Percentiles rank a stretch among this genome's conserved stretches.
Evolutionary conservation across 495 filamentous ascomycete species (phyloP).

Genomic region (Aspergillus olivimuriae): DNA sequence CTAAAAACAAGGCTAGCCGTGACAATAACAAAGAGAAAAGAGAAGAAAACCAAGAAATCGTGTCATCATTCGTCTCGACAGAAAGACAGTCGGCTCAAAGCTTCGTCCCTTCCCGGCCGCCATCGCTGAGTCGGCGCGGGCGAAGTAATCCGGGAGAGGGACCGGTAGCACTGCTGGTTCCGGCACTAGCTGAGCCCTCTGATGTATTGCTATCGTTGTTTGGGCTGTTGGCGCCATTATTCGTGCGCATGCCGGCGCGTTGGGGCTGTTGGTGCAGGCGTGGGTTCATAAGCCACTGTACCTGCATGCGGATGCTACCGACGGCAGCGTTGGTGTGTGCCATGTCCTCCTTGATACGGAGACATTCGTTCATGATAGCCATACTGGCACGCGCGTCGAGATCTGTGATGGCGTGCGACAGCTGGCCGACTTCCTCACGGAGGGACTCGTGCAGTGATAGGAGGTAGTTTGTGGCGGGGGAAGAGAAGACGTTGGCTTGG

Average conservation of each 20-base stretch:
- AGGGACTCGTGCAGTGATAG: conserved; percentile 64
- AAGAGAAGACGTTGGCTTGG: conserved; percentile 21
- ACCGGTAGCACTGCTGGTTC: conserved; percentile 22
- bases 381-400: conserved; percentile 61
- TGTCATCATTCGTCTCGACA: not conserved
- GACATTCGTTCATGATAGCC: conserved; percentile 62
- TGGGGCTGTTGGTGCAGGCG: conserved; percentile 45
- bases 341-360: conserved; percentile 62
- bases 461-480: conserved; percentile 49
- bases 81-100: conserved; percentile 11
- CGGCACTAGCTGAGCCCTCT: conserved; percentile 16
- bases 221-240: too few relatives aligned
- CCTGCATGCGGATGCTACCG: conserved; percentile 55
- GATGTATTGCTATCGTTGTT: conserved; percentile 10
- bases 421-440: conserved; percentile 54
- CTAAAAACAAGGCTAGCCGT: too few relatives aligned
- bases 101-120: conserved; percentile 42
- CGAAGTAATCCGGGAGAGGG: conserved; percentile 24
- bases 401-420: conserved; percentile 53
- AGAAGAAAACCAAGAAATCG: not conserved
- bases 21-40: too few relatives aligned
- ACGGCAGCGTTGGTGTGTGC: conserved; percentile 60
- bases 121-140: conserved; percentile 36
- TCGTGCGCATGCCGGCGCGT: conserved; percentile 20
- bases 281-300: conserved; percentile 63